Percentiles rank a stretch among this genome's conserved stretches.
Conservation (phyloP, 2,329 filamentous ascomycete genomes). For the Fusarium siculi region DNA sequence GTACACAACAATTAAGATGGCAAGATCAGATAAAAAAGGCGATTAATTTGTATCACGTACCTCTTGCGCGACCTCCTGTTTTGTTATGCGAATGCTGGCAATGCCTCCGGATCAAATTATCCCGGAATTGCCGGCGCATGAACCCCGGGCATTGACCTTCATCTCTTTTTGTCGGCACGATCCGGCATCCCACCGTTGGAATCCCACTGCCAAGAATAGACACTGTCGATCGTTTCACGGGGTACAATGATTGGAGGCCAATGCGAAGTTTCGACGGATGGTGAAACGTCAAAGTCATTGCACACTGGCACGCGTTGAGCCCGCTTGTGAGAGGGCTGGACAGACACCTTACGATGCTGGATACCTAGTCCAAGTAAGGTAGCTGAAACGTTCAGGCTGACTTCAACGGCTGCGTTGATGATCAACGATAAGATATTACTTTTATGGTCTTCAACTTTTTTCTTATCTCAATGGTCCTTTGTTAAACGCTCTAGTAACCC, state of each 20-base stretch:
- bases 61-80: background rate
- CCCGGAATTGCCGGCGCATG: background rate
- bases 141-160: background rate
- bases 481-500: background rate
- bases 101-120: background rate
- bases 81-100: background rate
- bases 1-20: background rate
- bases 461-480: fast-evolving
- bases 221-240: background rate
- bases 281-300: background rate
- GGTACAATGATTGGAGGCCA: background rate
- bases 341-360: too few species aligned
- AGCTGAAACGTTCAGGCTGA: background rate
- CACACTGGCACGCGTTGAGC: background rate
- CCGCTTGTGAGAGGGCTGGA: background rate
- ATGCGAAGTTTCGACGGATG: background rate
- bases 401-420: background rate
- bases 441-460: background rate
- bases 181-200: background rate
- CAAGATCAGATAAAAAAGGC: background rate
- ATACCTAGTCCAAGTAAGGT: background rate
- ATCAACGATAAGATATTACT: too few species aligned
- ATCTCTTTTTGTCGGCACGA: background rate
- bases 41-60: background rate
- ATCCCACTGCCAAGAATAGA: background rate